Evolutionary conservation across 148 eudicot species (phyloP).

Genomic region (Fallopia convolvulus): DNA sequence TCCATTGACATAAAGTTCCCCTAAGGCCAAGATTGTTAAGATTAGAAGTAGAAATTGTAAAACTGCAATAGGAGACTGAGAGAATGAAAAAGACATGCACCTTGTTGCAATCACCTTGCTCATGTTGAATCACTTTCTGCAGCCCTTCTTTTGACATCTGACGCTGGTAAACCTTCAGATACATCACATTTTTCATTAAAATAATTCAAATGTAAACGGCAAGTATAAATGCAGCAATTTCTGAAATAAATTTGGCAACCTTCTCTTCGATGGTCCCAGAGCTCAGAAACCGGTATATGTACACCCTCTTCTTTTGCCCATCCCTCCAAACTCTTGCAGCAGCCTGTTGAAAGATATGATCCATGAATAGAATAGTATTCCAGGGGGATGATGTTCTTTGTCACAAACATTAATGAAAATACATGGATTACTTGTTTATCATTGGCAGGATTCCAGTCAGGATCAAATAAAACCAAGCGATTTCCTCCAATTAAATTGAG

Average conservation of each 20-base stretch:
- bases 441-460: slow-evolving; percentile 99
- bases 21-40: slow-evolving; percentile 28
- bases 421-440: slow-evolving; percentile 81
- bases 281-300: slow-evolving; percentile 88
- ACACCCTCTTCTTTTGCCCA: slow-evolving; percentile 98
- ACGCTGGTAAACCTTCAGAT: slow-evolving; percentile 92
- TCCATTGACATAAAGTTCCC: slow-evolving; percentile 80
- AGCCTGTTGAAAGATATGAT: slow-evolving; percentile 37
- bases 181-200: not conserved
- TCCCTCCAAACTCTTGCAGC: slow-evolving; percentile 99
- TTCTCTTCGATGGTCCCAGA: slow-evolving; percentile 99
- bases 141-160: slow-evolving; percentile 99
- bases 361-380: not conserved
- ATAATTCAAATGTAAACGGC: not conserved
- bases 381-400: not conserved
- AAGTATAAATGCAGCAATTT: not conserved
- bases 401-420: not conserved
- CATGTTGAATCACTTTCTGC: slow-evolving; percentile 91
- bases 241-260: slow-evolving; percentile 29
- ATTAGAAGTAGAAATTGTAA: slow-evolving; percentile 7
- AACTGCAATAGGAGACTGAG: slow-evolving; percentile 1
- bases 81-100: slow-evolving; percentile 24
- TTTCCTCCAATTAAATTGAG: slow-evolving; percentile 98
- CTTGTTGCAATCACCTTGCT: slow-evolving; percentile 50
- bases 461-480: slow-evolving; percentile 94